phyloP scores from a whole-genome alignment of 2,329 filamentous ascomycete species.

The Neurospora sp. region DNA sequence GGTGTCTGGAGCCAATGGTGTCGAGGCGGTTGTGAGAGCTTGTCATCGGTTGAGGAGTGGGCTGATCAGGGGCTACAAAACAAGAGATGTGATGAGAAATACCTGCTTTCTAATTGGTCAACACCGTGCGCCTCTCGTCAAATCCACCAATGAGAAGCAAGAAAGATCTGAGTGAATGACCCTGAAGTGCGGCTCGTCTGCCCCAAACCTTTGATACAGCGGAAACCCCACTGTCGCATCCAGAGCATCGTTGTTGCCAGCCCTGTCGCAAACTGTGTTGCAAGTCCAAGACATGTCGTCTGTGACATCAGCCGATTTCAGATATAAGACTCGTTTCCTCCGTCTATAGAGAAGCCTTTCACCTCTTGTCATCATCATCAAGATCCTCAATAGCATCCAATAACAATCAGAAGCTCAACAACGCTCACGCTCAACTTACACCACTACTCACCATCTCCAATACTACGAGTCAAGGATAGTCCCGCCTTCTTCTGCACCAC shows the following conservation, averaged over 20 bases:
- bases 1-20: not conserved
- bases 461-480: not conserved
- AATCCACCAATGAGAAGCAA: slow-evolving; percentile 2
- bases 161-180: slow-evolving; percentile 3
- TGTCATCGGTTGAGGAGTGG: not conserved
- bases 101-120: slow-evolving; percentile 10
- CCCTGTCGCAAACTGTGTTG: slow-evolving; percentile 13
- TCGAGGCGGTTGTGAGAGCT: not conserved
- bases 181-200: not conserved
- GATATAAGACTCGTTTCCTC: slow-evolving; percentile 6
- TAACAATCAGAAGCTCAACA: not conserved
- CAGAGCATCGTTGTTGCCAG: slow-evolving; percentile 1
- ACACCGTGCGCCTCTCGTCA: not conserved
- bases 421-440: not conserved
- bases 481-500: not conserved
- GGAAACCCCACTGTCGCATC: not conserved
- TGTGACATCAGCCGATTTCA: not conserved
- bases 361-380: not conserved
- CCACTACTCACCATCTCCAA: not conserved
- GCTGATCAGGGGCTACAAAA: slow-evolving; percentile 1
- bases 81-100: slow-evolving; percentile 15
- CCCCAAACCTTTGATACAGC: not conserved
- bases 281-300: not conserved
- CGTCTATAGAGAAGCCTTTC: not conserved
- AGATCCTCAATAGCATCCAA: not conserved